Evolutionary conservation across 2,329 filamentous ascomycete species (phyloP), one percentile per base, ranked within the genome.

Genomic region (Colletotrichum liriopes): DNA sequence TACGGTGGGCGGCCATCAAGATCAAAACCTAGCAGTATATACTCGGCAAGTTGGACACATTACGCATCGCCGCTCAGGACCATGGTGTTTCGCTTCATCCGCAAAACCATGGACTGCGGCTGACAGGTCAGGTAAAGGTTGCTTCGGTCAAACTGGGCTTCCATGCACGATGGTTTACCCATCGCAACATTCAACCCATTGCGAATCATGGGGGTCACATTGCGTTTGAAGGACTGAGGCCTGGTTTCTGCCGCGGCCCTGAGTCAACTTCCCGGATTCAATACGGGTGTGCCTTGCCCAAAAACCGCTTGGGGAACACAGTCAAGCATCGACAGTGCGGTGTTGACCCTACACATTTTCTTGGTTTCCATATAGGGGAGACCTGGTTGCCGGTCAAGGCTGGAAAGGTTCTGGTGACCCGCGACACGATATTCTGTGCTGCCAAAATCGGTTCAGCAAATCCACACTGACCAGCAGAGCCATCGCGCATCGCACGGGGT

Each of bases 101-200:
- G 18, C 23, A 7, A 51, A 7, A 51, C 16, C 51, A 20, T 11
- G 12, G 12, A 26, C 39, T 37, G 20, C 9, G 41, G 6, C 35
- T 65, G 11, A 7, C 29, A 12, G 37, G 62, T 18, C 3, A 35
- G 7, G 37, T 58, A 20, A 58, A 8, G 37, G 5, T 45, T 7
- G 51, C 58, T 16, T 62, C 49, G 56, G 4, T 62, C 14, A 39
- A 66, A 41, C 54, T 61, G 64, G 49, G 49, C 16, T 71, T 56
- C 43, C 55, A 63, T 16, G 55, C 65, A 12, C 65, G 61, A 3
- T 51, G 49, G 23, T 23, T 72, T 23, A 23, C 49, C 6, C 37
- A 59, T 20, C 45, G 47, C 2, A 29, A 65, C 18, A 29, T 63
- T 20, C 23, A 37, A n/a, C 45, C 58, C 20, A 18, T 72, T 2